Percentiles rank a stretch among this genome's conserved stretches.
Conservation (phyloP, 257 asterid genomes). For the Rehmannia glutinosa region DNA sequence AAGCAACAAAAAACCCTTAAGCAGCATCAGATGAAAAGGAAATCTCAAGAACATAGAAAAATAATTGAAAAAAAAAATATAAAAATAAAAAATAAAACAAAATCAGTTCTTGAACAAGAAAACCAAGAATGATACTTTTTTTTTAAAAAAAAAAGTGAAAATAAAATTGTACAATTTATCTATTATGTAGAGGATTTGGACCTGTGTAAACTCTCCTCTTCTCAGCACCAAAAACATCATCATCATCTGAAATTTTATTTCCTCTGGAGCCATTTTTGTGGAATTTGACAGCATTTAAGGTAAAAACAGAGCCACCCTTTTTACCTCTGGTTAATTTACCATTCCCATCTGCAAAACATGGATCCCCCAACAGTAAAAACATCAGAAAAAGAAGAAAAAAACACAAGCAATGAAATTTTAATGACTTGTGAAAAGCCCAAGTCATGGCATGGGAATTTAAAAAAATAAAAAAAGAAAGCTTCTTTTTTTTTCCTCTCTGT, state of each 20-base stretch:
- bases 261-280: conserved; percentile 18
- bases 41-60: no score
- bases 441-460: conserved; percentile 40
- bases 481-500: not conserved
- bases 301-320: conserved; percentile 16
- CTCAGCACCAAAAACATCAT: conserved; percentile 48
- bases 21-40: no score
- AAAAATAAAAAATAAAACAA: no score
- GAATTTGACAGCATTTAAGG: conserved; percentile 5
- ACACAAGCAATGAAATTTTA: not conserved
- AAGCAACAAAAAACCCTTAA: no score
- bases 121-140: no score
- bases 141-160: not conserved
- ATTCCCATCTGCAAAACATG: conserved; percentile 35
- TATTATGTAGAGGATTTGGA: conserved; percentile 92
- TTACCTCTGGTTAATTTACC: conserved; percentile 18
- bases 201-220: conserved; percentile 85
- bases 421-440: conserved; percentile 22
- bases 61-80: no score
- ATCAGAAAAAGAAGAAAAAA: conserved; percentile 42
- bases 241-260: conserved; percentile 9
- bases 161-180: conserved; percentile 34
- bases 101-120: no score
- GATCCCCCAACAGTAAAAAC: conserved; percentile 29
- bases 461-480: not conserved